A percentile compares a stretch with the other conserved stretches of the same genome.
These are phyloP conservation scores for Pisolithus thermaeus DNA, from an alignment of 1,284 basidiomycete species.

Conservation along the genomic window DNA sequence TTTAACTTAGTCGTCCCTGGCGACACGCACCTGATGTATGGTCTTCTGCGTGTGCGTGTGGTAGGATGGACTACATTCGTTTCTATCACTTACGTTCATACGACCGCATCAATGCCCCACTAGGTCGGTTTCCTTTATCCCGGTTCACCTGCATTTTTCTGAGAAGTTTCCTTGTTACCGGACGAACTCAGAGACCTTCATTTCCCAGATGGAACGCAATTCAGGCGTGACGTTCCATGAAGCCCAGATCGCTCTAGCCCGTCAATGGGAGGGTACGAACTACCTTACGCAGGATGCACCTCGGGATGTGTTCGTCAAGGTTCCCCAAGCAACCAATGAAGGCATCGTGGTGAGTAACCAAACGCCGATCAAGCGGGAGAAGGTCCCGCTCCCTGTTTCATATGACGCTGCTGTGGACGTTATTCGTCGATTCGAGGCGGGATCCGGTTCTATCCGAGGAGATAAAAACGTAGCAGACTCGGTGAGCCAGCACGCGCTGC, in stretches of 20 bases:
- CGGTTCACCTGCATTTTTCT: background rate
- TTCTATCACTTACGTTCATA: constrained; percentile 90
- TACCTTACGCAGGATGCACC: constrained; percentile 37
- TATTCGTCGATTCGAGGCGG: constrained; percentile 62
- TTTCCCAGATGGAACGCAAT: constrained; percentile 64
- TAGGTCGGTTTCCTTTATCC: constrained; percentile 32
- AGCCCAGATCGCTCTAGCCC: constrained; percentile 82
- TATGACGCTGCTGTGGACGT: constrained; percentile 60
- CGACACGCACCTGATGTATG: background rate
- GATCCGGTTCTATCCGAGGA: constrained; percentile 45
- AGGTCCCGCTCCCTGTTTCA: constrained; percentile 59
- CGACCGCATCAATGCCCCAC: constrained; percentile 85
- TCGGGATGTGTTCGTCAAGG: constrained; percentile 46
- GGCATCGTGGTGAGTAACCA: constrained; percentile 42
- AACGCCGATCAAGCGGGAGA: constrained; percentile 49
- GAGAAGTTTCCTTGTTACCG: background rate
- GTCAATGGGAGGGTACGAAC: constrained; percentile 68
- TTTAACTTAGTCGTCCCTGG: constrained; percentile 10
- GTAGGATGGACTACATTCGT: constrained; percentile 70
- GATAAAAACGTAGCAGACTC: constrained; percentile 64
- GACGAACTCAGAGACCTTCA: constrained; percentile 40
- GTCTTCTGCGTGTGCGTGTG: constrained; percentile 8
- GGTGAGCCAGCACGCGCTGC: constrained; percentile 74
- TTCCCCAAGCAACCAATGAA: constrained; percentile 41
- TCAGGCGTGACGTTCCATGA: constrained; percentile 79